Percentiles rank a stretch among this genome's conserved stretches.
phyloP scores from a whole-genome alignment of 192 early-diverging fungal genomes.

The Chytriomyces sp. region DNA sequence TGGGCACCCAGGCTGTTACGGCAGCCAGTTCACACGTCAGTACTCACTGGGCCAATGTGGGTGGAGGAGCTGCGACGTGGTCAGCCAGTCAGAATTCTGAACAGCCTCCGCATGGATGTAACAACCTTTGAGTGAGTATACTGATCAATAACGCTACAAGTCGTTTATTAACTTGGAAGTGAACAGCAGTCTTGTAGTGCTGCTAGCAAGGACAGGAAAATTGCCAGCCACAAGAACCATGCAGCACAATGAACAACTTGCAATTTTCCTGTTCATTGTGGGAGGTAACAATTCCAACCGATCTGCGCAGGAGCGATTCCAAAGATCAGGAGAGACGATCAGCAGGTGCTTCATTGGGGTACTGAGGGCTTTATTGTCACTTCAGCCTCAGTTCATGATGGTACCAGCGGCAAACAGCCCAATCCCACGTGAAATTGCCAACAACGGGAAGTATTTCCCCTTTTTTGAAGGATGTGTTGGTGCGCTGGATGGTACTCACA shows the following conservation, averaged over 20 bases:
- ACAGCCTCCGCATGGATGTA: slow-evolving; percentile 1
- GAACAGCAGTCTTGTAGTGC: background rate
- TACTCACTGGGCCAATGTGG: slow-evolving; percentile 16
- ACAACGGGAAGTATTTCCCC: background rate
- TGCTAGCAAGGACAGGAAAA: background rate
- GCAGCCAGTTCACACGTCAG: background rate
- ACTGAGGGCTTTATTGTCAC: background rate
- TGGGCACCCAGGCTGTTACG: background rate
- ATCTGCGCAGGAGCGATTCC: background rate
- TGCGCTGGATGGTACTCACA: slow-evolving; percentile 30
- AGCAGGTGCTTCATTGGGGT: slow-evolving; percentile 4
- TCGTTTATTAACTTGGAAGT: background rate
- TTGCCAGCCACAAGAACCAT: background rate
- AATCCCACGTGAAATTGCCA: background rate
- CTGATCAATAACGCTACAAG: background rate
- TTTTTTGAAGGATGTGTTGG: slow-evolving; percentile 15
- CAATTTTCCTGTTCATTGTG: slow-evolving; percentile 15
- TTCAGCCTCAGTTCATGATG: background rate
- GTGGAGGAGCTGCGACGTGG: background rate
- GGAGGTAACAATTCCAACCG: slow-evolving; percentile 6
- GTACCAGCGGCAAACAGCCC: background rate
- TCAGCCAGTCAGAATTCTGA: background rate
- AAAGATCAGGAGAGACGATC: background rate
- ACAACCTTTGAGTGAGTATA: slow-evolving; percentile 1
- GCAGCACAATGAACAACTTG: background rate